Conservation (phyloP, 306 rosid species). For the Cercis canadensis region DNA sequence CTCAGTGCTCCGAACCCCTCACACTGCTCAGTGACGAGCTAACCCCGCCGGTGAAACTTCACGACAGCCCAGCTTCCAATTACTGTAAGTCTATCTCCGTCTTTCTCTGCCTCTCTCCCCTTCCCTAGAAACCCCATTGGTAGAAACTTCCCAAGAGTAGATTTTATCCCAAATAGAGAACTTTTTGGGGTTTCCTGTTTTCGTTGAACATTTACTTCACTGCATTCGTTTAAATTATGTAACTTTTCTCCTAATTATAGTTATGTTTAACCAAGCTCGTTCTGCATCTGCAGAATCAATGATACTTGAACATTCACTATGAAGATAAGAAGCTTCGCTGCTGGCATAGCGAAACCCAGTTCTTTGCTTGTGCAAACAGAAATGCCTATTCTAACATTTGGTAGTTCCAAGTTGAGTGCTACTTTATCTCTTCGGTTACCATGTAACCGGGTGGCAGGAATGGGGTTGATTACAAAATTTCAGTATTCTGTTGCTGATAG, state of each 20-base stretch:
- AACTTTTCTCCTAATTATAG: conserved; percentile 18
- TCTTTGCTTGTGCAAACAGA: conserved; percentile 57
- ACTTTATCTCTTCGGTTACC: conserved; percentile 48
- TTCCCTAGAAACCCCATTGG: too few relatives aligned
- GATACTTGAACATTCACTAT: conserved; percentile 39
- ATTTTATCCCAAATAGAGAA: too few relatives aligned
- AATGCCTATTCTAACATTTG: conserved; percentile 58
- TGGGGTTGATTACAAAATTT: conserved; percentile 53
- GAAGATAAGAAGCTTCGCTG: conserved; percentile 60
- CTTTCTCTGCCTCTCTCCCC: too few relatives aligned
- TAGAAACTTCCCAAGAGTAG: too few relatives aligned
- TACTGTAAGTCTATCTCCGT: too few relatives aligned
- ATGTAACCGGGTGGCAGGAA: conserved; percentile 47
- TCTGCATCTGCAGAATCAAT: conserved; percentile 52
- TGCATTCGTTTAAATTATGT: conserved; percentile 6
- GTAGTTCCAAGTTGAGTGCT: conserved; percentile 53
- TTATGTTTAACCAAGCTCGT: conserved; percentile 12
- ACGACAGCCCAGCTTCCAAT: too few relatives aligned
- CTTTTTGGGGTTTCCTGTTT: too few relatives aligned
- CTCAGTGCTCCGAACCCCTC: too few relatives aligned
- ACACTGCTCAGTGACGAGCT: too few relatives aligned
- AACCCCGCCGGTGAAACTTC: too few relatives aligned
- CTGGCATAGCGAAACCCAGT: conserved; percentile 62
- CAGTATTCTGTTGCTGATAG: conserved; percentile 64
- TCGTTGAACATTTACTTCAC: background rate